Conservation (phyloP, 1,284 basidiomycete genomes). For the Puccinia coronata region DNA sequence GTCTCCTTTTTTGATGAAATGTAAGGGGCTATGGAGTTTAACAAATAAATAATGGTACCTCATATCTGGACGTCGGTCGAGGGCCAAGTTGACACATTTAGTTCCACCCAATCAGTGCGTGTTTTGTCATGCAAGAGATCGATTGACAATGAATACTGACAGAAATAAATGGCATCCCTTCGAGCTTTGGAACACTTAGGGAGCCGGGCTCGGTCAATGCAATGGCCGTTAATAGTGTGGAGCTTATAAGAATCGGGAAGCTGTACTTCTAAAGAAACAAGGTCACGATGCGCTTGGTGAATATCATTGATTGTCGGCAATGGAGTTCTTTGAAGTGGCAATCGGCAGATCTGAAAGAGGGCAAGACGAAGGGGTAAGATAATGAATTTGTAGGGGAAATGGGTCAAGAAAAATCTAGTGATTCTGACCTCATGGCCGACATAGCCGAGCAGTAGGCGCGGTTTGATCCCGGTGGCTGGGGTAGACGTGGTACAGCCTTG, state of each 20-base stretch:
- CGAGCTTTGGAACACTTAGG: conserved; percentile 29
- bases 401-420: background rate
- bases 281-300: conserved; percentile 44
- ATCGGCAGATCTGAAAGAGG: conserved; percentile 30
- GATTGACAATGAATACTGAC: background rate
- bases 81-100: too few species aligned
- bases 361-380: too few species aligned
- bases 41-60: conserved; percentile 47
- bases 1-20: conserved; percentile 36
- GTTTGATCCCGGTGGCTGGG: conserved; percentile 27
- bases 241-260: conserved; percentile 32
- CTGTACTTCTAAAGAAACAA: conserved; percentile 34
- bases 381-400: background rate
- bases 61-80: conserved; percentile 20
- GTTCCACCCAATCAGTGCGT: background rate
- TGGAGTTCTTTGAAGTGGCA: conserved; percentile 44
- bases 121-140: background rate
- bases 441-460: conserved; percentile 39
- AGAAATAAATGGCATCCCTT: conserved; percentile 48
- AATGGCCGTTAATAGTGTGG: conserved; percentile 18
- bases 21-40: conserved; percentile 37
- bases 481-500: conserved; percentile 37
- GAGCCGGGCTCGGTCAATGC: conserved; percentile 19
- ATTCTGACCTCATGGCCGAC: conserved; percentile 45
- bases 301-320: conserved; percentile 48